Base-by-base conservation (phyloP, 1,284 basidiomycete genomes). In the Fomitiporia mediterranea region DNA sequence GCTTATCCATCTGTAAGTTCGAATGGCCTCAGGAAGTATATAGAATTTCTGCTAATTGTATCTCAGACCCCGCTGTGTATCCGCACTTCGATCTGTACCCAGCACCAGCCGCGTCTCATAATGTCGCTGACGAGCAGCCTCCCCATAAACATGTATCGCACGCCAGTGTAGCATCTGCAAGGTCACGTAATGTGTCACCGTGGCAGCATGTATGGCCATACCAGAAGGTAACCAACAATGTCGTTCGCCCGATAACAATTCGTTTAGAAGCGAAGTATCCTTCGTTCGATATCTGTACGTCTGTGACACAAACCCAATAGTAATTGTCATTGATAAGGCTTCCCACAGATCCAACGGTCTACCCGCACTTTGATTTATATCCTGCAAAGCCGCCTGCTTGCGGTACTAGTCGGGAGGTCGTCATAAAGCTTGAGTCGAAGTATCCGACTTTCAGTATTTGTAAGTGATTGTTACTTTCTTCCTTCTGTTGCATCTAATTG, bases 51-150 rank as follows among this genome's bases (percentile, higher is more conserved):
- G 23, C 47, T 49, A 17, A 63, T 19, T 13, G 15, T 27, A 11
- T 30, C 39, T 17, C 9, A 67, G 66, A 66, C 51, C 62, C 62
- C 34, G 63, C 63, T 30, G 57, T 59, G 11, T 67, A 67, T 51
- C 67, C 67, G 15, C 58, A 63, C 35, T 65, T 67, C 55, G 61
- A 66, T 51, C 54, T 68, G 34, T 69, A 68, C 51, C 66, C 67
- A 23, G 55, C 59, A 39, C 43, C 47, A 13, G 25, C 46, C n/a
- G 50, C 23, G n/a, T 15, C 32, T 35, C 8, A n/a, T 58, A 52
- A 56, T 56, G 32, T 28, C 27, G 17, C 21, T 44, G 39, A 32
- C 35, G 13, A 19, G 19, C 51, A 51, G 30, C 50, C 38, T 17
- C 39, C 7, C 53, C 43, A 34, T 21, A 4, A 32, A 27, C n/a